Conservation (phyloP, 1,284 basidiomycete genomes). For the Porodaedalea pini region DNA sequence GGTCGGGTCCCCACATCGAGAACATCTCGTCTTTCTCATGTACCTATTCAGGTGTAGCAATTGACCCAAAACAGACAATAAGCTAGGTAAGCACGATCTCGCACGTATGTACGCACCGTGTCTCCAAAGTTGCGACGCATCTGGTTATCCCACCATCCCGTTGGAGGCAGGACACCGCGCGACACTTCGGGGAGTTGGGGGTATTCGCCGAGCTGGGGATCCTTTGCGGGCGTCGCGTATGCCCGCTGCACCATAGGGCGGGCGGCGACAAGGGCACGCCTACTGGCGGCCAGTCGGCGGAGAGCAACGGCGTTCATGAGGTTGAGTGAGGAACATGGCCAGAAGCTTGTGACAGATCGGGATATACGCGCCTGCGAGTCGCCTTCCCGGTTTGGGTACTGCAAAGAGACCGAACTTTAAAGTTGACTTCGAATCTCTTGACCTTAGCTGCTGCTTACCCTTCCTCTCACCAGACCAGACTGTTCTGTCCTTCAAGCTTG, state of each 20-base stretch:
- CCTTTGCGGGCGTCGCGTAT: conserved; percentile 31
- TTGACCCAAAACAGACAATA: background rate
- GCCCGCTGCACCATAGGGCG: conserved; percentile 30
- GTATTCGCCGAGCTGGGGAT: conserved; percentile 72
- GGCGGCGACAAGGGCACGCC: conserved; percentile 17
- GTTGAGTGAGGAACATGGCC: conserved; percentile 1
- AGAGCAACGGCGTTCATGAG: conserved; percentile 16
- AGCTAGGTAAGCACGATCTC: background rate
- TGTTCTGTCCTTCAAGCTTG: no score
- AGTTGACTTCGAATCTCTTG: no score
- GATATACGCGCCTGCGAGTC: no score
- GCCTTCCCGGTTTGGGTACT: no score
- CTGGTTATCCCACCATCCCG: conserved; percentile 80
- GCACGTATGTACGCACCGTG: conserved; percentile 47
- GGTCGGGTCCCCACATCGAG: conserved; percentile 88
- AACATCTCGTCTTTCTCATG: conserved; percentile 82
- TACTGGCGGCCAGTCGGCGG: conserved; percentile 11
- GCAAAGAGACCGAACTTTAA: no score
- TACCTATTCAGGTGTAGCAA: conserved; percentile 44
- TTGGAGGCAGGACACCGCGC: conserved; percentile 61
- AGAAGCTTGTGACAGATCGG: background rate
- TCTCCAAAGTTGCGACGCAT: conserved; percentile 86
- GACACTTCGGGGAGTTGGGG: conserved; percentile 73
- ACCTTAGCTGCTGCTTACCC: no score
- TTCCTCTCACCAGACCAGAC: no score